phyloP scores from a whole-genome alignment of 495 filamentous ascomycete species.

The Tuber magnatum region DNA sequence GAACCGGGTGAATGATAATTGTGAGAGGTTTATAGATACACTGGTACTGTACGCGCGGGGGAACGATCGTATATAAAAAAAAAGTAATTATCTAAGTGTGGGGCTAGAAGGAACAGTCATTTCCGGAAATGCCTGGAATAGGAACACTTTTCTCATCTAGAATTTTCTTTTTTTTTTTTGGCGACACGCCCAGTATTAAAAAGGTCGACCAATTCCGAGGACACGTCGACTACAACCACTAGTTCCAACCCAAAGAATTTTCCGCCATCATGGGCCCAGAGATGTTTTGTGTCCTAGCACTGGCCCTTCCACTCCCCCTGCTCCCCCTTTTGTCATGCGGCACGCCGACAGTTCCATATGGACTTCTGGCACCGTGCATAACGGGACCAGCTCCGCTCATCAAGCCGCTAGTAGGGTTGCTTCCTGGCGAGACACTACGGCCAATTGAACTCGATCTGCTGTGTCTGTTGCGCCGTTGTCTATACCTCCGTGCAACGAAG shows the following conservation, averaged over 20 bases:
- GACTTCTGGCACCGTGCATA: slow-evolving; percentile 51
- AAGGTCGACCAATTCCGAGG: neutral
- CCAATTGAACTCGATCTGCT: slow-evolving; percentile 65
- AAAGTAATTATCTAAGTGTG: slow-evolving; percentile 3
- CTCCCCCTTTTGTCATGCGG: slow-evolving; percentile 60
- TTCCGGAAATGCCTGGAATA: slow-evolving; percentile 24
- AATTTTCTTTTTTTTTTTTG: slow-evolving; percentile 20
- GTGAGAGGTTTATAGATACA: slow-evolving; percentile 1
- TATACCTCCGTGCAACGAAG: slow-evolving; percentile 86
- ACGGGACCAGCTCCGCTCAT: slow-evolving; percentile 48
- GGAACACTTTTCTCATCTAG: slow-evolving; percentile 18
- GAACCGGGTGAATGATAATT: neutral
- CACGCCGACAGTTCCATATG: slow-evolving; percentile 49
- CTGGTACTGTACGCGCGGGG: neutral
- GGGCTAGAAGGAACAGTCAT: slow-evolving; percentile 19
- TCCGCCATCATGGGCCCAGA: slow-evolving; percentile 87
- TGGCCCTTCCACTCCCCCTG: slow-evolving; percentile 63
- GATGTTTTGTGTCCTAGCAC: slow-evolving; percentile 62
- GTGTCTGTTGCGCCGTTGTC: slow-evolving; percentile 74
- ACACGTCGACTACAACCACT: slow-evolving; percentile 39
- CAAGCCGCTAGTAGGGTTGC: slow-evolving; percentile 49
- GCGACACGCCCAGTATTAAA: slow-evolving; percentile 1
- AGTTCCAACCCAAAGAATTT: slow-evolving; percentile 98
- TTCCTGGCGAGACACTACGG: slow-evolving; percentile 47
- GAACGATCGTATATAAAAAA: neutral